These are phyloP conservation scores for Pouteria campechiana DNA, from an alignment of 179 eudicot genomes.

Conservation along the genomic window DNA sequence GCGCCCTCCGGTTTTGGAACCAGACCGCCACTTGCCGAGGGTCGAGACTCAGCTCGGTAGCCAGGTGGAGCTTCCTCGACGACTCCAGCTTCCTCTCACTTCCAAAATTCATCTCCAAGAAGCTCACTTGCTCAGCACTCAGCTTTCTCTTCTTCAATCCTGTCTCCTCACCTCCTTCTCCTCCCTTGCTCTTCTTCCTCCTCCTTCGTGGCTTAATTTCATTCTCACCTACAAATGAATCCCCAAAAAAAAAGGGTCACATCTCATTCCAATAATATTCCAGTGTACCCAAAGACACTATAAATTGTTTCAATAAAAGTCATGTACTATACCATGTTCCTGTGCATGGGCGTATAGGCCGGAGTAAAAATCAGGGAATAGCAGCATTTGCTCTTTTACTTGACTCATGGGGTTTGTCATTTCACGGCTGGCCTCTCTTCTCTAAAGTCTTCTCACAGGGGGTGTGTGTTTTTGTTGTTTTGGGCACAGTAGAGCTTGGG, in stretches of 20 bases:
- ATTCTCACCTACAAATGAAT: conserved; percentile 10
- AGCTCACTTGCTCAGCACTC: conserved; percentile 52
- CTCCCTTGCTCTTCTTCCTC: conserved; percentile 45
- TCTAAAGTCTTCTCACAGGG: no score
- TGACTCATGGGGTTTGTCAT: conserved; percentile 12
- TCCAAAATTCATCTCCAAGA: conserved; percentile 59
- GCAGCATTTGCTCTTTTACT: conserved; percentile 29
- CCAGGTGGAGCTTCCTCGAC: conserved; percentile 63
- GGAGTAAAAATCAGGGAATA: conserved; percentile 43
- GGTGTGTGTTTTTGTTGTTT: no score
- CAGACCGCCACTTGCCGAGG: conserved; percentile 97
- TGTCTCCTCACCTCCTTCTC: conserved; percentile 5
- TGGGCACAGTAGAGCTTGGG: no score
- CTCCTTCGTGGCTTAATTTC: conserved; percentile 53
- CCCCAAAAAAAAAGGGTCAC: not conserved
- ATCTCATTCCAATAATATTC: not conserved
- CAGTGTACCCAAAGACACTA: not conserved
- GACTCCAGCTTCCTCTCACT: conserved; percentile 81
- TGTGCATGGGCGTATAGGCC: conserved; percentile 33
- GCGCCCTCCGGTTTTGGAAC: conserved; percentile 92
- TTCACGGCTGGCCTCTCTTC: not conserved
- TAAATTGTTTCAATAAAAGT: not conserved
- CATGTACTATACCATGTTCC: conserved; percentile 33
- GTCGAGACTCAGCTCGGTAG: conserved; percentile 72
- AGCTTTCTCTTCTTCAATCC: conserved; percentile 70